Conservation (phyloP, 2,329 filamentous ascomycete genomes). For the Aspergillus sp. region DNA sequence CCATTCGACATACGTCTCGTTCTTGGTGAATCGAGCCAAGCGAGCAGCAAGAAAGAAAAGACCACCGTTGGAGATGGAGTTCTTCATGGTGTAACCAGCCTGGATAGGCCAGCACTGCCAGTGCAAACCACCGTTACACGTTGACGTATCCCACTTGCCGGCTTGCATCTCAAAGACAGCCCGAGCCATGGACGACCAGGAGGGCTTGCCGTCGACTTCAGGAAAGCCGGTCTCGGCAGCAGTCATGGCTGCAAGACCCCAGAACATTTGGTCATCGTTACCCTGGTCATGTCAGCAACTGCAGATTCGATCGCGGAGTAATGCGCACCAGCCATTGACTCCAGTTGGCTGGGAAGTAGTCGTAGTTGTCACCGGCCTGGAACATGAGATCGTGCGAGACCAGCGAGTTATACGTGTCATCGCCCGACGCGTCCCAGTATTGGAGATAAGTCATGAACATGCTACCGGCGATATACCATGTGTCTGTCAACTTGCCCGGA, state of each 20-base stretch:
- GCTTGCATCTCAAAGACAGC: slow-evolving; percentile 74
- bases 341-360: slow-evolving; percentile 35
- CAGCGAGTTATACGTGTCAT: slow-evolving; percentile 58
- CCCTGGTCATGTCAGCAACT: slow-evolving; percentile 17
- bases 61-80: slow-evolving; percentile 50
- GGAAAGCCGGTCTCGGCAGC: slow-evolving; percentile 71
- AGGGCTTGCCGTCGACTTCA: slow-evolving; percentile 59
- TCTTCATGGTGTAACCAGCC: slow-evolving; percentile 57
- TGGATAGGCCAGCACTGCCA: slow-evolving; percentile 81
- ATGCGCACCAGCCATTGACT: slow-evolving; percentile 22
- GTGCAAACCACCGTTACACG: slow-evolving; percentile 68
- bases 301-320: no score
- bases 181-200: slow-evolving; percentile 70
- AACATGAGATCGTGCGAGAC: slow-evolving; percentile 39
- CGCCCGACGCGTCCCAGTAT: slow-evolving; percentile 66
- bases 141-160: slow-evolving; percentile 59
- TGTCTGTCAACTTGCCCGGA: slow-evolving; percentile 59
- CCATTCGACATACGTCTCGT: slow-evolving; percentile 70
- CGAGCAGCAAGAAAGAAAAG: slow-evolving; percentile 57
- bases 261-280: slow-evolving; percentile 64
- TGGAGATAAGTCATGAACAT: slow-evolving; percentile 66
- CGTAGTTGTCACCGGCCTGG: slow-evolving; percentile 27
- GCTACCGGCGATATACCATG: slow-evolving; percentile 71
- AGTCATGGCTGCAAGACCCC: slow-evolving; percentile 70
- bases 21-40: slow-evolving; percentile 71